Evolutionary conservation across 2,329 filamentous ascomycete genomes (phyloP).

Genomic region (Fusarium buxicola): DNA sequence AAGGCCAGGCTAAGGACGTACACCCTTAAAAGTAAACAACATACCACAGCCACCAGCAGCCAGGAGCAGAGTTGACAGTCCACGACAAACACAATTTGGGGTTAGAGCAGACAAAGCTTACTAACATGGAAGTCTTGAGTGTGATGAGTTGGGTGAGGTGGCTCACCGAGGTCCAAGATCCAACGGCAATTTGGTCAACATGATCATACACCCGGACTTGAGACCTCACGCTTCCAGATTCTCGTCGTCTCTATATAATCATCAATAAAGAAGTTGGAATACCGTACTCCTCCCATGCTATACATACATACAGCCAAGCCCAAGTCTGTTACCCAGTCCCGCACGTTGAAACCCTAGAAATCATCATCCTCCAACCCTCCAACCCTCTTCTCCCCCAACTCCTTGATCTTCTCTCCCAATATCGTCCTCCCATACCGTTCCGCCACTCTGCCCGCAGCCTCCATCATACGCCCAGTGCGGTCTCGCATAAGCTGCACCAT

Average conservation of each 20-base stretch:
- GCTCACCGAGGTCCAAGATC: no score
- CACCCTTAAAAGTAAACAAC: no score
- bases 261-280: not conserved
- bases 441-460: slow-evolving; percentile 90
- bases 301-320: not conserved
- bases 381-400: slow-evolving; percentile 79
- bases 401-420: slow-evolving; percentile 89
- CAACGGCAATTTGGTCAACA: not conserved
- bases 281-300: slow-evolving; percentile 7
- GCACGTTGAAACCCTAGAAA: slow-evolving; percentile 23
- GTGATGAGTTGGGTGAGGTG: no score
- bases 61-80: no score
- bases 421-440: slow-evolving; percentile 83
- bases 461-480: slow-evolving; percentile 86
- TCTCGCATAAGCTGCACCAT: slow-evolving; percentile 89
- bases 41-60: no score
- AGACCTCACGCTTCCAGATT: not conserved
- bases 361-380: slow-evolving; percentile 71
- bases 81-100: no score
- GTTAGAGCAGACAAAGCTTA: no score
- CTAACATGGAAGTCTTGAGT: no score
- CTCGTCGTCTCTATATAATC: slow-evolving; percentile 5
- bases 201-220: not conserved
- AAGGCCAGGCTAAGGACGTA: no score
- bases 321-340: not conserved